Conservation (phyloP, 2,329 filamentous ascomycete species). For the Didymosphaeria variabile region DNA sequence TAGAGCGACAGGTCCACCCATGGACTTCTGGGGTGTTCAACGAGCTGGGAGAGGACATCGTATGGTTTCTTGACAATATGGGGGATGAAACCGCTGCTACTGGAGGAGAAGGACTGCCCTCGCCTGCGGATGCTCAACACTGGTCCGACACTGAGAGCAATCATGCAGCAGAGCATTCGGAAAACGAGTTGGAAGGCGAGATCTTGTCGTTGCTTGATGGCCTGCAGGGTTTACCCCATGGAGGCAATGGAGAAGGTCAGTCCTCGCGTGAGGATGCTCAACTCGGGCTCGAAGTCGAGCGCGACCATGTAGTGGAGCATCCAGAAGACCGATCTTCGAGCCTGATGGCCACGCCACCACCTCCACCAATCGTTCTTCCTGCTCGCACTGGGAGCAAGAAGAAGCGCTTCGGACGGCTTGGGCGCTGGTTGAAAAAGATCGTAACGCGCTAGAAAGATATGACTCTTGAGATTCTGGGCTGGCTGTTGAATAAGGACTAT, state of each 20-base stretch:
- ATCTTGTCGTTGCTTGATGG: not conserved
- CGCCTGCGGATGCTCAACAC: not conserved
- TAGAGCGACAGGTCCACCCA: not conserved
- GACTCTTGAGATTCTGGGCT: not conserved
- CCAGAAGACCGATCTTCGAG: not conserved
- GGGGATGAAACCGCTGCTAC: not conserved
- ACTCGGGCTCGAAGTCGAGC: not conserved
- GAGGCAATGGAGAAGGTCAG: not conserved
- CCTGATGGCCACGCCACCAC: not conserved
- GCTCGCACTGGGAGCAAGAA: not conserved
- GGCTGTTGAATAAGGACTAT: too few species aligned
- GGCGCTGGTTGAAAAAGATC: not conserved
- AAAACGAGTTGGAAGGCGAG: not conserved
- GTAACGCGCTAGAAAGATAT: not conserved
- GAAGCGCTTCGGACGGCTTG: not conserved
- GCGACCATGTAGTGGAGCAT: not conserved
- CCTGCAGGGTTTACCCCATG: not conserved
- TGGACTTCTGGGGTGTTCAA: not conserved
- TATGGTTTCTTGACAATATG: not conserved
- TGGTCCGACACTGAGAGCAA: not conserved
- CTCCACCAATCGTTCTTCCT: not conserved
- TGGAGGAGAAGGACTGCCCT: not conserved
- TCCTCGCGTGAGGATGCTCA: not conserved
- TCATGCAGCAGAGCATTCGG: not conserved
- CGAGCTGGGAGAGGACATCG: not conserved